Conservation (phyloP, 768 basidiomycete genomes). For the Collybia nuda region DNA sequence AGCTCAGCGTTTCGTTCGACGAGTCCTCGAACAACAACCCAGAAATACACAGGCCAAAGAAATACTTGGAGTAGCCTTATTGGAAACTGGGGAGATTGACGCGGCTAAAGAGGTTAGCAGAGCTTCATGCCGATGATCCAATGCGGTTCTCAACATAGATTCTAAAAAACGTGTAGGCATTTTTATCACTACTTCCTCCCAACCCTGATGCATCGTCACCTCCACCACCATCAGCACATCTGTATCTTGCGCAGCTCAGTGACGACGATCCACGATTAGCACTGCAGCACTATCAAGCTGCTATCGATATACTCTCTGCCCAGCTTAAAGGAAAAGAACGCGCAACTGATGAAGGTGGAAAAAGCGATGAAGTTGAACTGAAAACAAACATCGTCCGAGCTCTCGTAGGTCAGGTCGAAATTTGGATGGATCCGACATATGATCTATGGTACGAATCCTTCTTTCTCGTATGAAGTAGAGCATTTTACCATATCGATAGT, state of each 20-base stretch:
- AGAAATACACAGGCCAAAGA: conserved; percentile 71
- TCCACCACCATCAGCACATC: conserved; percentile 77
- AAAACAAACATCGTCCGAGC: conserved; percentile 74
- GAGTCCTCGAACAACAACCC: conserved; percentile 65
- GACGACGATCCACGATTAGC: conserved; percentile 76
- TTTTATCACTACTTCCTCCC: conserved; percentile 60
- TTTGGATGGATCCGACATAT: conserved; percentile 92
- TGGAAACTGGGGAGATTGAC: conserved; percentile 79
- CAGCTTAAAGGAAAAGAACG: conserved; percentile 78
- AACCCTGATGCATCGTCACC: conserved; percentile 54
- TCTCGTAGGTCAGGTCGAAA: conserved; percentile 86
- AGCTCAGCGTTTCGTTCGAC: conserved; percentile 67
- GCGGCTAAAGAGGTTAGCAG: conserved; percentile 64
- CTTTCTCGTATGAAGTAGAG: not conserved
- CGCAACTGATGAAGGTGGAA: conserved; percentile 34
- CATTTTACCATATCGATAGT: conserved; percentile 34
- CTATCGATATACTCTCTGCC: conserved; percentile 63
- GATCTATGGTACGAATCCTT: conserved; percentile 71
- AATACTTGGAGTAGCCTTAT: conserved; percentile 74
- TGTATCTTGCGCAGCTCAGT: conserved; percentile 86
- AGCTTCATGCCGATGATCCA: not conserved
- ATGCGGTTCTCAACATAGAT: conserved; percentile 2
- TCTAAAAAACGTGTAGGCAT: conserved; percentile 44
- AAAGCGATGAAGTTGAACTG: conserved; percentile 56
- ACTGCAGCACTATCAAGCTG: conserved; percentile 76